Evolutionary conservation across 768 basidiomycete species (phyloP), one percentile per base, ranked within the genome.

Genomic region (Clathrus columnatus): DNA sequence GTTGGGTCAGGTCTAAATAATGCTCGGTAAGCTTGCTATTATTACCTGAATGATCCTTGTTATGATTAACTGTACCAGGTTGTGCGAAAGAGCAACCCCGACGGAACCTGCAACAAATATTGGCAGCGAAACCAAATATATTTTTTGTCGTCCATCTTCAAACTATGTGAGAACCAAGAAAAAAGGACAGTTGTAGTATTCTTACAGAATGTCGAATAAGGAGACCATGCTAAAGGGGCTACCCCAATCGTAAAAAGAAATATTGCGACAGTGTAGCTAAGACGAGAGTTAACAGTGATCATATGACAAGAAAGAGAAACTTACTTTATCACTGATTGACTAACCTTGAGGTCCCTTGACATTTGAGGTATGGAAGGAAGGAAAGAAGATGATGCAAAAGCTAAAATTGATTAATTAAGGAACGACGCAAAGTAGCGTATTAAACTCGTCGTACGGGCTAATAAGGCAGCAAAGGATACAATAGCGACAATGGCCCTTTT

Each of bases 361-460:
- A 51, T 51, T 51, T 51, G 50, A 14, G 50, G 50, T 17, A 51
- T 51, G 6, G 50, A 51, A 2, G 50, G 30, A 16, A 51, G 50
- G n/a, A 51, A 51, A 23, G 50, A 29, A 23, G 50, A 32, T 18
- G 50, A 51, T 36, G 50, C 50, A 36, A 51, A 51, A 30, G 50
- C 50, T 51, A 30, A 32, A 32, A 36, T 36, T 36, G 36, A 14
- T 47, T 47, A 6, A n/a, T 6, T 46, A 7, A 46, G 10, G 45
- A 46, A n/a, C 21, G 26, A 5, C 20, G 16, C 46, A 2, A 4
- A 47, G 4, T 23, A 11, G 41, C n/a, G n/a, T n/a, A 42, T 11
- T 4, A 47, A 14, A 47, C 4, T 26, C 21, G 36, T n/a, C 50
- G 14, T 24, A 51, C 50, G 50, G 16, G 50, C 50, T 21, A 51